phyloP scores from a whole-genome alignment of 352 stramenopile species.

The Globisporangium nunn region DNA sequence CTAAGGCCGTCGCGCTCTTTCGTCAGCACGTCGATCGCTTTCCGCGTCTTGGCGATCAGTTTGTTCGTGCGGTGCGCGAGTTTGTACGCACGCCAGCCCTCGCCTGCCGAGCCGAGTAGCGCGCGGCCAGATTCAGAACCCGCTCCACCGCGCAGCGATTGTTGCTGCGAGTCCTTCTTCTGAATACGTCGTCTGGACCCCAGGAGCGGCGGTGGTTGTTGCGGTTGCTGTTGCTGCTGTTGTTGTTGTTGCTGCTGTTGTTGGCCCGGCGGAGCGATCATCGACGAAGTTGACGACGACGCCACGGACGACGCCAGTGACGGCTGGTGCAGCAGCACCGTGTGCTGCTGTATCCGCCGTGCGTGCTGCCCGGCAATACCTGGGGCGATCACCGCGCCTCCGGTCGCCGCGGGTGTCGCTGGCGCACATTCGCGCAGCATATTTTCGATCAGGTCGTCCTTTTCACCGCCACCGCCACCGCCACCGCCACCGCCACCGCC shows the following conservation, averaged over 20 bases:
- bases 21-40: slow-evolving; percentile 28
- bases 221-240: slow-evolving; percentile 6
- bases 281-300: not conserved
- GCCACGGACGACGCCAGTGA: not conserved
- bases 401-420: slow-evolving; percentile 8
- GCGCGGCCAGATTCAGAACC: slow-evolving; percentile 2
- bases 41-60: slow-evolving; percentile 51
- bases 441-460: slow-evolving; percentile 43
- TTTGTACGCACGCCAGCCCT: slow-evolving; percentile 58
- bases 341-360: slow-evolving; percentile 9
- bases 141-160: not conserved
- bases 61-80: slow-evolving; percentile 52
- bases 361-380: slow-evolving; percentile 1
- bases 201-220: slow-evolving; percentile 4
- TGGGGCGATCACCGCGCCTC: slow-evolving; percentile 3
- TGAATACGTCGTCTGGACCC: slow-evolving; percentile 7
- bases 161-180: slow-evolving; percentile 10
- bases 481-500: not conserved
- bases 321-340: slow-evolving; percentile 3
- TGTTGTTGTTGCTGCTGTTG: not conserved
- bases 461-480: not conserved
- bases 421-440: slow-evolving; percentile 48
- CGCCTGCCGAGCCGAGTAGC: slow-evolving; percentile 6
- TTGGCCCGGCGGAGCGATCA: not conserved
- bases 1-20: slow-evolving; percentile 13